Conservation (phyloP, 2,329 filamentous ascomycete species). For the Curvularia spicifera region DNA sequence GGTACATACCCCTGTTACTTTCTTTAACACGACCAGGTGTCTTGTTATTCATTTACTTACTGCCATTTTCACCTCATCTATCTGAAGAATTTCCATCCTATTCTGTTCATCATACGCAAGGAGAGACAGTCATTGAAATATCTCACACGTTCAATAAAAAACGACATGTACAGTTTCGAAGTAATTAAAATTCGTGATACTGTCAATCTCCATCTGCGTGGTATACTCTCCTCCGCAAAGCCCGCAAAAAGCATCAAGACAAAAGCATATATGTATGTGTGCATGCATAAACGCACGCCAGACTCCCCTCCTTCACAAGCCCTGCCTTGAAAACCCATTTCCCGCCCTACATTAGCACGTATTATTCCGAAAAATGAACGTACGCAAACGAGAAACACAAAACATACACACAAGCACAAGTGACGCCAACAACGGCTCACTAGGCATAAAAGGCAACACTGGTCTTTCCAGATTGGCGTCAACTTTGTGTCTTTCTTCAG, state of each 20-base stretch:
- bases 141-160: no score
- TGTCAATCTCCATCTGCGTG: constrained; percentile 1
- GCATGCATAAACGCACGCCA: neutral
- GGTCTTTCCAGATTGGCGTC: neutral
- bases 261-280: neutral
- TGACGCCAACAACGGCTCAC: constrained; percentile 9
- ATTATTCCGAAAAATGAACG: neutral
- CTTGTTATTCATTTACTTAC: no score
- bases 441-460: constrained; percentile 10
- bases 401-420: neutral
- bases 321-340: neutral
- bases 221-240: neutral
- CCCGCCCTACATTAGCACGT: neutral
- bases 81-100: no score
- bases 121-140: no score
- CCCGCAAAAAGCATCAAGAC: neutral
- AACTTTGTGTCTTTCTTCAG: neutral
- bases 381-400: neutral
- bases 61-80: no score
- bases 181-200: neutral
- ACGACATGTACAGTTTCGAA: neutral
- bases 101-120: no score
- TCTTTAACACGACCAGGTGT: no score
- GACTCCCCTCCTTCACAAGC: neutral
- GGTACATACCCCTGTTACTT: no score